Conservation (phyloP, 306 rosid genomes). For the Trifolium fragiferum region DNA sequence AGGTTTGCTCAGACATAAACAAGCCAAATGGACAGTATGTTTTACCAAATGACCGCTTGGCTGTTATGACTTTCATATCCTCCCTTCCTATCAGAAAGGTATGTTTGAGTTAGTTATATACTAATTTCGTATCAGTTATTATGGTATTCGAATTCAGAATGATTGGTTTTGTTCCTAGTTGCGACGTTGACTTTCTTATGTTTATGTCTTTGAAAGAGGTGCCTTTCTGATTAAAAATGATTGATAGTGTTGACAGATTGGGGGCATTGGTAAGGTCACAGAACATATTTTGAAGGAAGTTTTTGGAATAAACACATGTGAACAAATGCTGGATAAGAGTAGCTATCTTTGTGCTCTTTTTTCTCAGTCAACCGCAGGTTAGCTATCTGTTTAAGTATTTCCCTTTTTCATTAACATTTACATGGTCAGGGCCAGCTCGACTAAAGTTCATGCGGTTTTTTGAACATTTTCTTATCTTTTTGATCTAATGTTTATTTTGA, state of each 20-base stretch:
- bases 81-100: conserved; percentile 98
- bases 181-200: conserved; percentile 26
- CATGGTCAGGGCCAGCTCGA: conserved; percentile 26
- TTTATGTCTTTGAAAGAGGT: conserved; percentile 35
- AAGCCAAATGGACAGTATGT: conserved; percentile 96
- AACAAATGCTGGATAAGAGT: conserved; percentile 81
- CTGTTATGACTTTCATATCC: conserved; percentile 80
- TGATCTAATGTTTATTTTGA: neutral
- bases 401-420: conserved; percentile 31
- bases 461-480: neutral
- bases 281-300: conserved; percentile 81
- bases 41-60: conserved; percentile 78
- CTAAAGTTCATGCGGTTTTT: conserved; percentile 12
- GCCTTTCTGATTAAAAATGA: conserved; percentile 29
- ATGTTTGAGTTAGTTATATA: conserved; percentile 25
- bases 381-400: conserved; percentile 34
- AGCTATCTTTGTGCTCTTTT: conserved; percentile 76
- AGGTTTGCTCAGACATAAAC: conserved; percentile 98
- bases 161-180: conserved; percentile 27
- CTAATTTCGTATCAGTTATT: conserved; percentile 17
- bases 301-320: conserved; percentile 82
- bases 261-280: conserved; percentile 97
- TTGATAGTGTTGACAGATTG: conserved; percentile 69
- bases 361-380: conserved; percentile 86
- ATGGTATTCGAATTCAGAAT: neutral